Base-by-base conservation (phyloP, 768 basidiomycete species). In the Trametes coccinea region DNA sequence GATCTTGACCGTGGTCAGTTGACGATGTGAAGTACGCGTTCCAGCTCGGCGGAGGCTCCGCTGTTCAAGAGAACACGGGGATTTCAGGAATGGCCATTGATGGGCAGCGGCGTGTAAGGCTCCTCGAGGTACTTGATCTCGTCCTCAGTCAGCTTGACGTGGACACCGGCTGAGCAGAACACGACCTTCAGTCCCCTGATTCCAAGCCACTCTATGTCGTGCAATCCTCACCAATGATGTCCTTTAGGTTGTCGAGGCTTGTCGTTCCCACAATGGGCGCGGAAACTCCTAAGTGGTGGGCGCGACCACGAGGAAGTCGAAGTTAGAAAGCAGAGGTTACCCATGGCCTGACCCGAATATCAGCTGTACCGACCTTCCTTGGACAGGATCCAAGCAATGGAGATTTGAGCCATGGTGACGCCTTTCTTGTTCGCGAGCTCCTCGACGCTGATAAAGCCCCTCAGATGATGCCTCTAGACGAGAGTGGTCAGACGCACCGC, bases 271-370 rank as follows among this genome's bases (percentile, higher is more conserved):
- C 71, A 55, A 80, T 79, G 5, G 80, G 80, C 0, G 78, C 79
- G 2, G 78, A 66, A 2, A 69, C 71, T 31, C 71, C 74, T 27
- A 68, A 7, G 29, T 17, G 16, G 3, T 39, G n/a, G 33, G 54
- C 77, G 61, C 66, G 79, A 87, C 88, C 76, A 90, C 88, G 7
- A 90, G 73, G 2, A 90, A 73, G 67, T 91, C 91, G 66, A 92
- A 16, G 41, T 9, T 16, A 43, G 41, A 14, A 43, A 11, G 34
- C 34, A 37, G 34, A 6, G 34, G 11, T 37, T 37, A 11, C 11
- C 11, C 34, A 37, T 6, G 34, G 34, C 34, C n/a, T 14, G 14
- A 14, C 41, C 7, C 41, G 64, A 90, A 90, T 51, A 91, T 89
- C 30, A 89, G 71, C 49, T 90, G 85, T 3, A 93, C 73, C 57